Evolutionary conservation across 768 basidiomycete genomes (phyloP).

Genomic region (Psilocybe tampanensis): DNA sequence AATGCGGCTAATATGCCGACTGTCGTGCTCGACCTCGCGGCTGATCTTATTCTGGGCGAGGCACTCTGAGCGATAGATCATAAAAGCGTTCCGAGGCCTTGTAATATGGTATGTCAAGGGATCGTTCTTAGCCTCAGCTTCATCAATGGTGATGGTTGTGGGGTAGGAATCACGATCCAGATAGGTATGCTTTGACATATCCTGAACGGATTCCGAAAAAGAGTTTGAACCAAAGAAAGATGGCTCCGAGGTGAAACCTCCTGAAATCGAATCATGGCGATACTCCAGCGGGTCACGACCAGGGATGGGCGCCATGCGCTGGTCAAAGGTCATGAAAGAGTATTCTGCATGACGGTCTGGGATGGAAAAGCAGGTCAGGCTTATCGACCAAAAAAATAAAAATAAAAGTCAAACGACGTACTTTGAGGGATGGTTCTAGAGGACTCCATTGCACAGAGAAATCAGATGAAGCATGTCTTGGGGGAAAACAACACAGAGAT

Average conservation of each 20-base stretch:
- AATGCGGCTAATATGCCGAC: conserved; percentile 60
- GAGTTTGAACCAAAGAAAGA: not conserved
- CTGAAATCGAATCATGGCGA: not conserved
- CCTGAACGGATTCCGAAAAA: not conserved
- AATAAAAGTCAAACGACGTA: not conserved
- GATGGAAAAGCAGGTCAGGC: not conserved
- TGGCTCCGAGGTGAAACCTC: not conserved
- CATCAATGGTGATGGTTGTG: not conserved
- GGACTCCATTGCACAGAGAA: not conserved
- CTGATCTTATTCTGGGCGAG: conserved; percentile 51
- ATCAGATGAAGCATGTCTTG: not conserved
- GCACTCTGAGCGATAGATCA: conserved; percentile 66
- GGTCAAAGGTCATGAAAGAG: not conserved
- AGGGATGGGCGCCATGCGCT: not conserved
- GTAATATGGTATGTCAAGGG: conserved; percentile 53
- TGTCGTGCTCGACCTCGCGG: conserved; percentile 54
- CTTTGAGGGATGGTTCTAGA: not conserved
- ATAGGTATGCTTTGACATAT: not conserved
- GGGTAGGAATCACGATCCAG: not conserved
- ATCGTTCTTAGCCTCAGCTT: not conserved
- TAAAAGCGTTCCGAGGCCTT: conserved; percentile 86
- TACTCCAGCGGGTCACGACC: not conserved
- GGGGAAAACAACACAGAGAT: not conserved
- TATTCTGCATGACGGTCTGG: not conserved
- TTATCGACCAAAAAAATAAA: not conserved